These are phyloP conservation scores for Aureobasidium sp. DNA, from an alignment of 2,329 filamentous ascomycete species.

Conservation along the genomic window DNA sequence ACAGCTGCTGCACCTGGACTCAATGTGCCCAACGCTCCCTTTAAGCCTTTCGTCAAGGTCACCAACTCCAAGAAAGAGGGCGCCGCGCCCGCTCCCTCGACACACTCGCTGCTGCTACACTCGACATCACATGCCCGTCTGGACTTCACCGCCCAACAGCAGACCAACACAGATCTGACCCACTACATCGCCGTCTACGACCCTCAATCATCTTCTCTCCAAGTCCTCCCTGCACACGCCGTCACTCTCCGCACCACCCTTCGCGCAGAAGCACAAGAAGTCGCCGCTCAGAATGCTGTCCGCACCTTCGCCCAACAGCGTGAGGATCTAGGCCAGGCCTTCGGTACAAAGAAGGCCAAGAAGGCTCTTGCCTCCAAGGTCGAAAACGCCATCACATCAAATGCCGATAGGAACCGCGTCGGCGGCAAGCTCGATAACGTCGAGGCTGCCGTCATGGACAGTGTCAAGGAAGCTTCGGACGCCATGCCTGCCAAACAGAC, in stretches of 20 bases:
- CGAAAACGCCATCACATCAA: constrained; percentile 58
- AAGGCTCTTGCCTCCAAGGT: constrained; percentile 64
- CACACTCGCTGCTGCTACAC: constrained; percentile 51
- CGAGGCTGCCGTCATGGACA: constrained; percentile 54
- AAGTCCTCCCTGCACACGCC: constrained; percentile 48
- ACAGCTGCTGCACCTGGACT: constrained; percentile 25
- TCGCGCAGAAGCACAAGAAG: constrained; percentile 37
- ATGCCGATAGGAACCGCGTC: constrained; percentile 37
- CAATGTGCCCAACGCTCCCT: constrained; percentile 38
- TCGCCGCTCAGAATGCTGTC: constrained; percentile 25
- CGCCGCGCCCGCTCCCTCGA: constrained; percentile 30
- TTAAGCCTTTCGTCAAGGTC: constrained; percentile 43
- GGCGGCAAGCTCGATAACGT: constrained; percentile 45
- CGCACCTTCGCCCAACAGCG: constrained; percentile 51
- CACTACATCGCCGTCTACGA: constrained; percentile 58
- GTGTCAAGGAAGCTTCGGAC: constrained; percentile 54
- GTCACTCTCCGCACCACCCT: constrained; percentile 48
- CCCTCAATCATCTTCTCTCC: constrained; percentile 44
- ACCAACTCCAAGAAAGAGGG: constrained; percentile 17
- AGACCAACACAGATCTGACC: constrained; percentile 31
- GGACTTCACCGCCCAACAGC: constrained; percentile 46
- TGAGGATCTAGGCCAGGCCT: constrained; percentile 66
- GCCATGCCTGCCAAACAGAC: constrained; percentile 62
- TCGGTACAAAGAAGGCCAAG: constrained; percentile 80
- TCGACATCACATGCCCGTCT: constrained; percentile 54